These are phyloP conservation scores for Luffa aegyptiaca DNA, from an alignment of 306 rosid genomes.

Conservation along the genomic window DNA sequence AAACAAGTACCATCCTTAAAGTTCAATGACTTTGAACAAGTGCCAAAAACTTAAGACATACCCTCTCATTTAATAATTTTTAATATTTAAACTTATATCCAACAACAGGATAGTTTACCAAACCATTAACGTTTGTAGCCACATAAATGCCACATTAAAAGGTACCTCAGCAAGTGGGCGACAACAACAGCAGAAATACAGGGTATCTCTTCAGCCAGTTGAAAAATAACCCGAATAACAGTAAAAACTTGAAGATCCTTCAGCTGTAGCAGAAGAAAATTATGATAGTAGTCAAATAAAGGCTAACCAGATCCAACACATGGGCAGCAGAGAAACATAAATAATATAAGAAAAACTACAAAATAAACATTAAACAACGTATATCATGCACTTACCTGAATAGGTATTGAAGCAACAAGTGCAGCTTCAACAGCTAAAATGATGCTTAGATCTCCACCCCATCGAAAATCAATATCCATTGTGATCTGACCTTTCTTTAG, in stretches of 20 bases:
- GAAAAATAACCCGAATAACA: constrained; percentile 81
- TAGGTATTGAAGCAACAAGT: constrained; percentile 92
- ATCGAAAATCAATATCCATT: constrained; percentile 89
- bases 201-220: constrained; percentile 90
- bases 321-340: not conserved
- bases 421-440: constrained; percentile 91
- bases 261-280: constrained; percentile 43
- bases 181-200: constrained; percentile 96
- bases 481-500: constrained; percentile 84
- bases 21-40: not conserved
- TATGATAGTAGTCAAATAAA: not conserved
- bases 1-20: constrained; percentile 14
- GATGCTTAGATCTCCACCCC: constrained; percentile 97
- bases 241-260: constrained; percentile 95
- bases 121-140: not conserved
- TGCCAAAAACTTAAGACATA: not conserved
- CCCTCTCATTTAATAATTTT: not conserved
- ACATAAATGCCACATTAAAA: not conserved
- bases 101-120: not conserved
- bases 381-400: constrained; percentile 49
- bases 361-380: not conserved
- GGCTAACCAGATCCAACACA: not conserved
- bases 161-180: constrained; percentile 90
- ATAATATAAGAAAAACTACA: not conserved
- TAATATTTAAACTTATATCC: not conserved